phyloP scores from a whole-genome alignment of 805 yeast genomes.

The Cyberlindnera saturnus region DNA sequence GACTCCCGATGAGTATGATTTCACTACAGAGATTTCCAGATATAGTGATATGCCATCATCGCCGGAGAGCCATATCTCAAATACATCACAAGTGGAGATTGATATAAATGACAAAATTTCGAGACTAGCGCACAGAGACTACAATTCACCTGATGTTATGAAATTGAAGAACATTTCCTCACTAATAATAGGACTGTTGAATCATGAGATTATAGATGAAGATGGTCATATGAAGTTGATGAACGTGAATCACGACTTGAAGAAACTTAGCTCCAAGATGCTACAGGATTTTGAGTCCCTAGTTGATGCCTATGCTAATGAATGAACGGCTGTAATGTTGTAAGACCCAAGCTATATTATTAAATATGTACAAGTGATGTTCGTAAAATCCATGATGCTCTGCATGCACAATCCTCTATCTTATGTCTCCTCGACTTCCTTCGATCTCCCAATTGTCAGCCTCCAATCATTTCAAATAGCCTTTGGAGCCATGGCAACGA shows the following conservation, averaged over 20 bases:
- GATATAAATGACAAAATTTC: conserved; percentile 14
- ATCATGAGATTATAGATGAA: conserved; percentile 9
- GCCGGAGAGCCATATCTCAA: conserved; percentile 15
- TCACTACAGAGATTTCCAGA: neutral
- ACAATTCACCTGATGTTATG: conserved; percentile 8
- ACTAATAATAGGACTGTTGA: conserved; percentile 13
- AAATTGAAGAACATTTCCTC: conserved; percentile 16
- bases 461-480: conserved; percentile 36
- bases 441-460: too few species aligned
- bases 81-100: conserved; percentile 15
- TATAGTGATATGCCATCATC: conserved; percentile 17
- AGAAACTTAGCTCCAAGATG: neutral
- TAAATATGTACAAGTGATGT: conserved; percentile 3
- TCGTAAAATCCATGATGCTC: conserved; percentile 2
- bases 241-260: conserved; percentile 2
- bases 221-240: conserved; percentile 9
- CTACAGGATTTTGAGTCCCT: neutral
- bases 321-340: neutral
- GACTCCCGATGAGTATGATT: conserved; percentile 13
- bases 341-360: neutral
- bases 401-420: too few species aligned
- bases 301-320: neutral
- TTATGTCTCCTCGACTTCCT: too few species aligned
- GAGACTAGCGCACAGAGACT: conserved; percentile 6
- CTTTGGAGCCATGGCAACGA: conserved; percentile 88